Evolutionary conservation across 192 early-diverging fungal genomes (phyloP).

Genomic region (Funneliformis mosseae): DNA sequence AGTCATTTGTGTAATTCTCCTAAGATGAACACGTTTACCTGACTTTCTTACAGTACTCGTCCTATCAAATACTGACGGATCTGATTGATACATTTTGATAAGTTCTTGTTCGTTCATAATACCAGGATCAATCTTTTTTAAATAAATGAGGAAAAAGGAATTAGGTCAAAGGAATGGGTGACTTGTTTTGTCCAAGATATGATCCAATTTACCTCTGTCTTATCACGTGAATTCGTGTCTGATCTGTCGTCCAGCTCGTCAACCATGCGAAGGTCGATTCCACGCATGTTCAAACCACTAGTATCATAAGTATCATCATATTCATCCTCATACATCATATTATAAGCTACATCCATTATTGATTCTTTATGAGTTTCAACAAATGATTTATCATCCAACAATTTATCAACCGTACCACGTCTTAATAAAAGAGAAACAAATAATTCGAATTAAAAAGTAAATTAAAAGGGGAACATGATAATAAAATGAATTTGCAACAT

Average conservation of each 20-base stretch:
- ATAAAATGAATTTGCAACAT: background rate
- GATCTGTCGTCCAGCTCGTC: constrained; percentile 60
- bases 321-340: constrained; percentile 77
- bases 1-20: constrained; percentile 69
- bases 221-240: constrained; percentile 22
- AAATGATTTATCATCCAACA: constrained; percentile 62
- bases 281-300: constrained; percentile 60
- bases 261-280: constrained; percentile 53
- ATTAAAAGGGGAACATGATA: background rate
- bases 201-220: constrained; percentile 19
- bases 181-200: background rate
- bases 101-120: constrained; percentile 64
- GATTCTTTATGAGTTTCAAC: constrained; percentile 51
- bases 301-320: constrained; percentile 94
- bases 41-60: constrained; percentile 60
- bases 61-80: constrained; percentile 70
- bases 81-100: constrained; percentile 56
- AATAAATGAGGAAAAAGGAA: background rate
- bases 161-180: background rate
- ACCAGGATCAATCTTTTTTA: constrained; percentile 58
- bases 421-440: constrained; percentile 36
- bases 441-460: background rate
- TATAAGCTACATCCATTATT: constrained; percentile 50
- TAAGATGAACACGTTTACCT: constrained; percentile 58
- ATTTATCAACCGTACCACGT: constrained; percentile 43